Conservation (phyloP, 2,329 filamentous ascomycete genomes). For the Fusarium compactum region DNA sequence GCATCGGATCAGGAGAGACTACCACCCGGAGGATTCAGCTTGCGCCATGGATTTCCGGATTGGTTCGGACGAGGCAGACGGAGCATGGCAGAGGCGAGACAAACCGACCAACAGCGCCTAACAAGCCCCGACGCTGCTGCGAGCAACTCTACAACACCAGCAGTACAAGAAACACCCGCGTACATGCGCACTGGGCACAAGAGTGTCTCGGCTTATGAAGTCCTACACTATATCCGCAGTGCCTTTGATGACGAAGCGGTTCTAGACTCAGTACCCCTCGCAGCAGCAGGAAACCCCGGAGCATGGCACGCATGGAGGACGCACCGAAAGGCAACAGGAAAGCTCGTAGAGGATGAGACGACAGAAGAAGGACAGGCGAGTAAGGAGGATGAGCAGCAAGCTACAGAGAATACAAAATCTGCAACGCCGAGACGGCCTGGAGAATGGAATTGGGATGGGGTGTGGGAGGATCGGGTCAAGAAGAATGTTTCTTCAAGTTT, state of each 20-base stretch:
- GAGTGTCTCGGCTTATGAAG: slow-evolving; percentile 70
- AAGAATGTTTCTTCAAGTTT: slow-evolving; percentile 81
- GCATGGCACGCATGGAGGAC: slow-evolving; percentile 95
- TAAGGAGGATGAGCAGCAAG: slow-evolving; percentile 1
- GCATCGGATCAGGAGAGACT: slow-evolving; percentile 85
- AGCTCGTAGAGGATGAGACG: slow-evolving; percentile 37
- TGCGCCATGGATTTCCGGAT: slow-evolving; percentile 88
- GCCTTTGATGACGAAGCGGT: slow-evolving; percentile 83
- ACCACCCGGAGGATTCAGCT: slow-evolving; percentile 88
- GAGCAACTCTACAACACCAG: slow-evolving; percentile 49
- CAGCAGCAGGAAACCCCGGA: slow-evolving; percentile 87
- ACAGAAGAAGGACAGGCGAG: neutral
- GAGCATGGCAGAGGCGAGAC: slow-evolving; percentile 54
- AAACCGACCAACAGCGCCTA: slow-evolving; percentile 55
- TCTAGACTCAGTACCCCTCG: slow-evolving; percentile 81
- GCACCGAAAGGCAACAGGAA: slow-evolving; percentile 63
- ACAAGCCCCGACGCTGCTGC: slow-evolving; percentile 43
- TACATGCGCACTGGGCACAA: slow-evolving; percentile 58
- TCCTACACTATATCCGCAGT: slow-evolving; percentile 84
- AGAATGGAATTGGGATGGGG: slow-evolving; percentile 98
- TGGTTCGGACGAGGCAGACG: slow-evolving; percentile 80
- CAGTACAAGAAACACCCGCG: slow-evolving; percentile 48
- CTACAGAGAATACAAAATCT: slow-evolving; percentile 23
- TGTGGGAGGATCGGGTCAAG: slow-evolving; percentile 91
- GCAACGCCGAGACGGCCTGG: slow-evolving; percentile 63